Evolutionary conservation across 2,329 filamentous ascomycete species (phyloP).

Genomic region (Mycosphaerella sp.): DNA sequence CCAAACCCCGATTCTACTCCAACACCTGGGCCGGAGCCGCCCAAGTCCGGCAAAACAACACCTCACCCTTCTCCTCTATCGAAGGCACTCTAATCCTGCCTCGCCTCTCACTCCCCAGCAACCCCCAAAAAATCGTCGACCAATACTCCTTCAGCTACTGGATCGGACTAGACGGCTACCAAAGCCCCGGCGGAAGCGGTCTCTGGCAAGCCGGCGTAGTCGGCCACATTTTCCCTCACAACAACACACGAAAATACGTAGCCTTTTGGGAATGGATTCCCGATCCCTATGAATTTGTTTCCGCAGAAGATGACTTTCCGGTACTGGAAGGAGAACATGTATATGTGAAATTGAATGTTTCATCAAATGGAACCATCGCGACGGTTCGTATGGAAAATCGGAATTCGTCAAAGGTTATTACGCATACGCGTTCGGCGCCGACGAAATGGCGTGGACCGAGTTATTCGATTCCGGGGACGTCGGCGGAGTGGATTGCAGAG

Average conservation of each 20-base stretch:
- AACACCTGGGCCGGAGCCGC: background rate
- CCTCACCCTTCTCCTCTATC: background rate
- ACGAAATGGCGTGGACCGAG: background rate
- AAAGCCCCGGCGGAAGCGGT: background rate
- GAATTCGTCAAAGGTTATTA: background rate
- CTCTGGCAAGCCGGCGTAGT: background rate
- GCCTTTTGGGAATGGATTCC: background rate
- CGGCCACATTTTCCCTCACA: background rate
- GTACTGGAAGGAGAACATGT: background rate
- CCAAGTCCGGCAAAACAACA: background rate
- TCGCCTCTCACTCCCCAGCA: background rate
- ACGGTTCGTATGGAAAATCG: background rate
- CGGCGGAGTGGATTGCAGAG: background rate
- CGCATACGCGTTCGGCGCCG: background rate
- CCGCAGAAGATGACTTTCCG: no score
- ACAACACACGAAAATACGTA: background rate
- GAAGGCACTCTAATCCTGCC: background rate
- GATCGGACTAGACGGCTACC: background rate
- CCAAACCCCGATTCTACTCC: background rate
- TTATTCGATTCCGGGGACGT: background rate
- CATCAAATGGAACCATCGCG: background rate
- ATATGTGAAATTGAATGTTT: background rate
- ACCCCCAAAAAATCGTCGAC: background rate
- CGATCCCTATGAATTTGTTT: background rate
- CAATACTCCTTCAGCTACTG: background rate